phyloP scores from a whole-genome alignment of 345 rosid species.

The Draba incana region DNA sequence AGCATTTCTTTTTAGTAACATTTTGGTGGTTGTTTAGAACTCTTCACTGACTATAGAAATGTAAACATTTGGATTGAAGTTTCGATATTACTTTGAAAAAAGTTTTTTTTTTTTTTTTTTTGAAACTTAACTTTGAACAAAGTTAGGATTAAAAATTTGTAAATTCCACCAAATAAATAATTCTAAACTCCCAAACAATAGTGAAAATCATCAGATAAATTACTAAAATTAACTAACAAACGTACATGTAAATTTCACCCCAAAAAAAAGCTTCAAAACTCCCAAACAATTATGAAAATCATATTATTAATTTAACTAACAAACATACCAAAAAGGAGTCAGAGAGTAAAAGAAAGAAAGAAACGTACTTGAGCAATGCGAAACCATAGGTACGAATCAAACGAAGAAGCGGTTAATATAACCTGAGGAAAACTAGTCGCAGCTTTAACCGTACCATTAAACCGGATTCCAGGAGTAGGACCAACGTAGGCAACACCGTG shows the following conservation, averaged over 20 bases:
- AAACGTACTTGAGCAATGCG: conserved; percentile 76
- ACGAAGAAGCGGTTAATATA: conserved; percentile 80
- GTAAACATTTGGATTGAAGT: not conserved
- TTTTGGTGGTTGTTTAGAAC: not conserved
- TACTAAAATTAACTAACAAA: no score
- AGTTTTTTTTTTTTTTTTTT: no score
- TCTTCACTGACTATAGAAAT: not conserved
- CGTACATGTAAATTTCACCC: no score
- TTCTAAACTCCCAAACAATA: no score
- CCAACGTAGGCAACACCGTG: conserved; percentile 68
- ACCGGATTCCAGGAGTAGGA: conserved; percentile 48
- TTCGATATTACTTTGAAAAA: not conserved
- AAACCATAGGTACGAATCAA: conserved; percentile 70
- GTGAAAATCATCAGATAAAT: no score
- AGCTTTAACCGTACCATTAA: conserved; percentile 55
- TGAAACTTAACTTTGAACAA: not conserved
- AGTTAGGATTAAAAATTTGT: not conserved
- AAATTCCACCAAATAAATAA: not conserved
- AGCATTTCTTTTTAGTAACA: not conserved
- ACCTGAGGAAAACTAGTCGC: conserved; percentile 96
- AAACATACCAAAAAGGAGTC: not conserved
- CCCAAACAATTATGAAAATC: not conserved
- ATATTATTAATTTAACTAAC: not conserved
- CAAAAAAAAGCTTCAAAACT: not conserved
- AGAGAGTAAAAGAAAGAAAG: not conserved